A percentile compares a stretch with the other conserved stretches of the same genome.
Conservation (phyloP, 129 eudicot genomes). For the Flaveria trinervia region DNA sequence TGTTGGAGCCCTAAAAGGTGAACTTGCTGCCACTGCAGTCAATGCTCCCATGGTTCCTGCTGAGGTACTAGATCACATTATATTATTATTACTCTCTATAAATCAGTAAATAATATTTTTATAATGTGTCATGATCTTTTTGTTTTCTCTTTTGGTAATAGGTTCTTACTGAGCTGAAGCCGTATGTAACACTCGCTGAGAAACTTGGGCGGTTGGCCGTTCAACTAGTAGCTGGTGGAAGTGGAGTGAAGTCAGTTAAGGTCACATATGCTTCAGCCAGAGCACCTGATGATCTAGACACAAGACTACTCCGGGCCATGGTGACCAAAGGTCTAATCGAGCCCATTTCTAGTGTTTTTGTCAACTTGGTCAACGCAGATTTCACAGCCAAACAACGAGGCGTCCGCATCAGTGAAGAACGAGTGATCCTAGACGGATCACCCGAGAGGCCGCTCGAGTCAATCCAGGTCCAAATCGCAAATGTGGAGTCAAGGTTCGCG, state of each 20-base stretch:
- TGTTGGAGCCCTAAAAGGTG: slow-evolving; percentile 92
- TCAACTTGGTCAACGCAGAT: slow-evolving; percentile 92
- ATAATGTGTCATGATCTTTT: background rate
- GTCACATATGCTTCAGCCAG: slow-evolving; percentile 84
- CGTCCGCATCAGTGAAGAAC: slow-evolving; percentile 75
- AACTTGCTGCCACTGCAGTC: slow-evolving; percentile 98
- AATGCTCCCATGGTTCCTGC: slow-evolving; percentile 99
- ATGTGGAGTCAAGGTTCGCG: slow-evolving; percentile 86
- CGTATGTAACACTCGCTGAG: slow-evolving; percentile 81
- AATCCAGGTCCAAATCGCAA: slow-evolving; percentile 89
- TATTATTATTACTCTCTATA: background rate
- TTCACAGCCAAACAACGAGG: slow-evolving; percentile 97
- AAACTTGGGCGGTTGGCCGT: slow-evolving; percentile 93
- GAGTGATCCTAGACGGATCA: slow-evolving; percentile 70
- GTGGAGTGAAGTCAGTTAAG: slow-evolving; percentile 89
- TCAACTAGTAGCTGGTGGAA: slow-evolving; percentile 91
- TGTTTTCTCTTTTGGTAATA: slow-evolving; percentile 20
- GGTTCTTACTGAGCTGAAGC: slow-evolving; percentile 90
- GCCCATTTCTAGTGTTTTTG: slow-evolving; percentile 78
- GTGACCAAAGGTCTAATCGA: slow-evolving; percentile 93
- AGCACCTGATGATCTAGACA: slow-evolving; percentile 97
- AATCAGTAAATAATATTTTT: background rate
- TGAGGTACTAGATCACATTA: slow-evolving; percentile 52
- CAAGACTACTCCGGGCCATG: slow-evolving; percentile 96
- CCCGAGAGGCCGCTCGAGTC: slow-evolving; percentile 91